These are phyloP conservation scores for Phytopythium kandeliae DNA, from an alignment of 352 stramenopile species.

Conservation along the genomic window DNA sequence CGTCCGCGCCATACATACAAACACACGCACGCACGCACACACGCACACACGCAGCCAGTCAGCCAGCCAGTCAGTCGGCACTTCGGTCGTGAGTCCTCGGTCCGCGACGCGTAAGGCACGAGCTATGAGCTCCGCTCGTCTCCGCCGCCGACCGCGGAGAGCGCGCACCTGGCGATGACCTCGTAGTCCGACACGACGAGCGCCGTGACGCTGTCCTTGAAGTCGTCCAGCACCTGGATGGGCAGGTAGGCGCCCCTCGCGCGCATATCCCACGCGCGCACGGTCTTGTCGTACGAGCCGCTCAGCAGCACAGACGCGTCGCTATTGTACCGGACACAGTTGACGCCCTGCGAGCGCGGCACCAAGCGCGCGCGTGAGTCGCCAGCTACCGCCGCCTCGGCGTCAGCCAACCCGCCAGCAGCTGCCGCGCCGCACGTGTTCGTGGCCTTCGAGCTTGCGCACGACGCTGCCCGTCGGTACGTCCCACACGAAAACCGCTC, in stretches of 20 bases:
- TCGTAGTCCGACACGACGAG: slow-evolving; percentile 72
- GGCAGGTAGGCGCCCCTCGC: slow-evolving; percentile 66
- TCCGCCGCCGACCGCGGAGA: no score
- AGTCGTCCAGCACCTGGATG: slow-evolving; percentile 85
- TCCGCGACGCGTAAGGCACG: no score
- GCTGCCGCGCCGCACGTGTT: slow-evolving; percentile 32
- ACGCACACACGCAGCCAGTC: neutral
- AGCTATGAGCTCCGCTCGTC: no score
- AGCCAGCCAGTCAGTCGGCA: no score
- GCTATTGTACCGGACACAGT: slow-evolving; percentile 77
- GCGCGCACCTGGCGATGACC: slow-evolving; percentile 64
- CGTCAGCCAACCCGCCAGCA: no score
- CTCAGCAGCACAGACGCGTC: slow-evolving; percentile 81
- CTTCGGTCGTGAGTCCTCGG: no score
- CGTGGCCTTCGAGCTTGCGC: slow-evolving; percentile 86
- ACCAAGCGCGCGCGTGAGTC: no score
- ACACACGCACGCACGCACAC: neutral
- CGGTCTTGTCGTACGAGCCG: slow-evolving; percentile 86
- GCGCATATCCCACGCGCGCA: slow-evolving; percentile 73
- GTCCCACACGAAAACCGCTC: slow-evolving; percentile 86
- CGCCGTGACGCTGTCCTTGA: slow-evolving; percentile 86
- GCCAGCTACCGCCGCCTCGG: no score
- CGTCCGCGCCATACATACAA: no score
- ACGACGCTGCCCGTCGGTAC: slow-evolving; percentile 81
- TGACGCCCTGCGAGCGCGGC: slow-evolving; percentile 65